phyloP scores from a whole-genome alignment of 768 basidiomycete genomes.

The Suillus lakei region DNA sequence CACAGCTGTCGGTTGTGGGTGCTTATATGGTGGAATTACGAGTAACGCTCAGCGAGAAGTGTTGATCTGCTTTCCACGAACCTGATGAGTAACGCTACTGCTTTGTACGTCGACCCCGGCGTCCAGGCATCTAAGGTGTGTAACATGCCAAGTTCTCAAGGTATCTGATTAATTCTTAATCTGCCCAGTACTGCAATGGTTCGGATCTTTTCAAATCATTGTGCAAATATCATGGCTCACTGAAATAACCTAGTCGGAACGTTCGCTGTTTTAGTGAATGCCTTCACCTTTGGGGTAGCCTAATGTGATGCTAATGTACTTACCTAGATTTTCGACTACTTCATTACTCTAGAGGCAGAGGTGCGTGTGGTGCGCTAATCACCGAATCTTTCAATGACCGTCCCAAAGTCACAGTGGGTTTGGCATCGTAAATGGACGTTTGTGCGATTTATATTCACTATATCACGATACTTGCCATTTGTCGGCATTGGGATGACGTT shows the following conservation, averaged over 20 bases:
- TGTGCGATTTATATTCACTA: conserved; percentile 28
- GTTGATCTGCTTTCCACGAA: too few species aligned
- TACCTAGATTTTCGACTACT: conserved; percentile 24
- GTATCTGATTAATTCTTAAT: neutral
- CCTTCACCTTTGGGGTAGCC: neutral
- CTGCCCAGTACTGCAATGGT: neutral
- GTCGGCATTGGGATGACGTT: conserved; percentile 20
- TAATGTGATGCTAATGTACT: neutral
- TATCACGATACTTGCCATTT: conserved; percentile 33
- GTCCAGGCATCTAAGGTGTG: conserved; percentile 1
- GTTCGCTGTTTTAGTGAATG: neutral
- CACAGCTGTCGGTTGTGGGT: too few species aligned
- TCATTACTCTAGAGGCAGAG: conserved; percentile 26
- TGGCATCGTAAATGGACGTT: conserved; percentile 30
- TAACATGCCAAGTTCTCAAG: neutral
- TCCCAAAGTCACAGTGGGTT: conserved; percentile 22
- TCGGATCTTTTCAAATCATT: neutral
- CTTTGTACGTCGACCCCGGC: neutral
- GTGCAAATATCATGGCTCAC: neutral
- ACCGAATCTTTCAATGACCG: neutral
- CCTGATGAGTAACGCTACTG: neutral
- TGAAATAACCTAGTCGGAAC: neutral
- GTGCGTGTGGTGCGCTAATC: conserved; percentile 8
- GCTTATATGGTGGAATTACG: too few species aligned
- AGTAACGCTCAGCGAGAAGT: too few species aligned